Evolutionary conservation across 2,329 filamentous ascomycete genomes (phyloP).

Genomic region (Gremmenia infestans): DNA sequence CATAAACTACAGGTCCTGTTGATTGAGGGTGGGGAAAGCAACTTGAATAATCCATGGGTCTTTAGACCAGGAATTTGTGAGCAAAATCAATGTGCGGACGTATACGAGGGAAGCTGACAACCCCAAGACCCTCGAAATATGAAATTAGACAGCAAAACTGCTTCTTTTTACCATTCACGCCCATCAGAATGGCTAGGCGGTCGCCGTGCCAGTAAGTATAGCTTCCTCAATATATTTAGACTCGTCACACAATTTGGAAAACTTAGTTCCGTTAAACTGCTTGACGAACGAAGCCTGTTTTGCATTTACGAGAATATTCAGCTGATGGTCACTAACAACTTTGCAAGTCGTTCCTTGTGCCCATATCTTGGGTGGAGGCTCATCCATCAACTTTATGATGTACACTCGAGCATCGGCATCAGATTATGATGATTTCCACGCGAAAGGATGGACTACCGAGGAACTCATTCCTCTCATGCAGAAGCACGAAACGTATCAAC

Average conservation of each 20-base stretch:
- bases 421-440: conserved; percentile 51
- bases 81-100: conserved; percentile 35
- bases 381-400: conserved; percentile 56
- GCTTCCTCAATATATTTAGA: neutral
- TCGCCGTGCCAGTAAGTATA: conserved; percentile 37
- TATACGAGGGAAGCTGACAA: conserved; percentile 3
- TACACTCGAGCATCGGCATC: conserved; percentile 41
- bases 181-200: conserved; percentile 53
- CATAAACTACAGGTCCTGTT: conserved; percentile 44
- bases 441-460: conserved; percentile 46
- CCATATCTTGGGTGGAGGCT: conserved; percentile 58
- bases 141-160: conserved; percentile 41
- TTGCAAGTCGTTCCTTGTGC: conserved; percentile 34
- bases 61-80: conserved; percentile 46
- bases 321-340: conserved; percentile 27
- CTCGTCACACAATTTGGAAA: neutral
- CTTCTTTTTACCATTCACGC: conserved; percentile 71
- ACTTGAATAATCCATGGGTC: conserved; percentile 46
- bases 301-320: too few species aligned
- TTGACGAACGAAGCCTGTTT: too few species aligned
- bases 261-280: neutral
- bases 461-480: conserved; percentile 50
- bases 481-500: conserved; percentile 53
- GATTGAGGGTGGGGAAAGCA: conserved; percentile 50
- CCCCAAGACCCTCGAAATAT: conserved; percentile 28